Evolutionary conservation across 805 yeast genomes (phyloP), one percentile per base, ranked within the genome.

Genomic region (Schwanniomyces polymorphus): DNA sequence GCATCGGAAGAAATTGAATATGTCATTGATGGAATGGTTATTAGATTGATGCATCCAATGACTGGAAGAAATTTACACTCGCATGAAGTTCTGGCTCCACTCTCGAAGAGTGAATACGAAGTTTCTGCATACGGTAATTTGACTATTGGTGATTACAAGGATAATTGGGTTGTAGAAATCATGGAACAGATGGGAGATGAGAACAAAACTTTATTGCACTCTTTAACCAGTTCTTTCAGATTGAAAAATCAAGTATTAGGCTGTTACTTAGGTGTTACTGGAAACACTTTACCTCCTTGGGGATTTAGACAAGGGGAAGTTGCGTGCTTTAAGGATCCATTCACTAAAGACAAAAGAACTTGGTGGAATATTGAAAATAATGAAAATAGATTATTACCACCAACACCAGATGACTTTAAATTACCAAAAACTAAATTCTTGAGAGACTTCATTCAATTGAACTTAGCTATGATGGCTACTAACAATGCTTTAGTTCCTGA

Each of bases 241-340:
- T 72, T 94, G 55, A 81, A 75, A 59, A 85, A 85, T 65, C 75
- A 75, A 53, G 80, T 65, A 8, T 65, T 90, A 59, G 86, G 87
- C 37, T 95, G 97, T 65, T 91, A 91, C 65, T 72, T 94, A 61
- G 88, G 91, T 54, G 88, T 92, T 11, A 78, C 94, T 9, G 97
- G 97, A 39, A 70, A 74, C 54, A 64, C 81, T 21, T 84, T 91
- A 61, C 99, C 99, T 16, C 84, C 82, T 14, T 94, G 99, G 99
- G 99, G 99, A 17, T 94, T 92, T 80, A 82, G 90, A 64, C 99
- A 94, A 75, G 96, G 97, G 52, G 99, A 94, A 73, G 92, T 94
- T 53, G 85, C 84, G 1, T 94, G 99, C 71, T 67, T 75, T 64
- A 81, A 79, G 55, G 67, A 74, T 51, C 84, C 90, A 31, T 86